Conservation (phyloP, 2,329 filamentous ascomycete genomes). For the Verticillium longisporum region DNA sequence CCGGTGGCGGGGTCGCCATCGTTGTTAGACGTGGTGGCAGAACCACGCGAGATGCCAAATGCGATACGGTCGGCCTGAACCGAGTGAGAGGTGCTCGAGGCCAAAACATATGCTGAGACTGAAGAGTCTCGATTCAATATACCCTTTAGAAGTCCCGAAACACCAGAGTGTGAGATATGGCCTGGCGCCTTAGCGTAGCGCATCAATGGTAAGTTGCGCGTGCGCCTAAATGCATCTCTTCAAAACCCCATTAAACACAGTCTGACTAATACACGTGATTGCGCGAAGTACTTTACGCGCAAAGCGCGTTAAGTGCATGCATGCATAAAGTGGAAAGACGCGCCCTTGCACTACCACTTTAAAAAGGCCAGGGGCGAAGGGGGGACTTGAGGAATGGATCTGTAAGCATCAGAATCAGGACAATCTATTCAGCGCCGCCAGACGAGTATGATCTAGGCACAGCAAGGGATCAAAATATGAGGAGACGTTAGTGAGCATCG, state of each 20-base stretch:
- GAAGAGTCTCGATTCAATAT: no score
- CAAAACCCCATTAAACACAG: background rate
- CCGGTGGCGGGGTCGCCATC: background rate
- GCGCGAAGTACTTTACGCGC: background rate
- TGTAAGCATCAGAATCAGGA: background rate
- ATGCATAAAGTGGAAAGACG: background rate
- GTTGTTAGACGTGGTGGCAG: background rate
- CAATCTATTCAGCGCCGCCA: background rate
- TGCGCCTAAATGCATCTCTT: background rate
- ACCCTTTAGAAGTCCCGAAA: no score
- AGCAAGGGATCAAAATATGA: background rate
- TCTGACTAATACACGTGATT: background rate
- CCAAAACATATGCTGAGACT: background rate
- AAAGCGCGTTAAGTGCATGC: slow-evolving; percentile 1
- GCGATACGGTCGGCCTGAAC: background rate
- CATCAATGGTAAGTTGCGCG: background rate
- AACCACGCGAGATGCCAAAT: background rate
- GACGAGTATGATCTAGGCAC: background rate
- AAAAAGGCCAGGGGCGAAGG: background rate
- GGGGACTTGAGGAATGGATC: background rate
- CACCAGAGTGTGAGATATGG: background rate
- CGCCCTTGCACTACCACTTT: background rate
- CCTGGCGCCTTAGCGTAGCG: background rate
- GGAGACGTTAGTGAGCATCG: background rate
- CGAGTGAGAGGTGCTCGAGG: background rate